Evolutionary conservation across 192 early-diverging fungal genomes (phyloP).

Genomic region (Coemansia sp.): DNA sequence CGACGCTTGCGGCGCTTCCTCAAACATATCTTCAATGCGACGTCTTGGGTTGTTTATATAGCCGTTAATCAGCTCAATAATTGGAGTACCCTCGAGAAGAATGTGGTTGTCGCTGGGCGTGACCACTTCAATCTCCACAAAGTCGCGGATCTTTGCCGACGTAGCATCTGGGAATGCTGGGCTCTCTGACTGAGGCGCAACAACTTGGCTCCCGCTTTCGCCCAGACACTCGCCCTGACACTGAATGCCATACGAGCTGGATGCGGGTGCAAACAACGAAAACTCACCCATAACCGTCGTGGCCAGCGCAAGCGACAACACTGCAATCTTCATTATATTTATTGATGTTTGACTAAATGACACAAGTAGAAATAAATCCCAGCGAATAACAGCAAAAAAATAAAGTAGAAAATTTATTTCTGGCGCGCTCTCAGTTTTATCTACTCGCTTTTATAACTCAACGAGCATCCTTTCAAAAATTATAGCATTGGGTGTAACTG

Average conservation of each 20-base stretch:
- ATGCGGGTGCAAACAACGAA: background rate
- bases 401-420: no score
- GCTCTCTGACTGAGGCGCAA: background rate
- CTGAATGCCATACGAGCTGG: constrained; percentile 10
- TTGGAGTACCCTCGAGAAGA: constrained; percentile 19
- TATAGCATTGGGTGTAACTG: background rate
- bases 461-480: background rate
- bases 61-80: constrained; percentile 41
- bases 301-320: constrained; percentile 18
- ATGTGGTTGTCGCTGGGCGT: constrained; percentile 9
- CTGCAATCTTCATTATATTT: constrained; percentile 22
- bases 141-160: constrained; percentile 8
- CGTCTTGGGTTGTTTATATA: constrained; percentile 21
- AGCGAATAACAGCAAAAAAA: background rate
- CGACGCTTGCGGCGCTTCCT: background rate
- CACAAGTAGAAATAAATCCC: background rate
- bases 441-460: background rate
- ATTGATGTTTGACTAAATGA: background rate
- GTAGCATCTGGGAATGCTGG: background rate
- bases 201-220: background rate
- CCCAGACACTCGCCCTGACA: constrained; percentile 40
- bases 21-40: background rate
- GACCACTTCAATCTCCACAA: constrained; percentile 6
- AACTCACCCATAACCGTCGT: background rate
- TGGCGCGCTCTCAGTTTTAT: background rate